Conservation (phyloP, 768 basidiomycete species). For the Leccinum rimulosum region DNA sequence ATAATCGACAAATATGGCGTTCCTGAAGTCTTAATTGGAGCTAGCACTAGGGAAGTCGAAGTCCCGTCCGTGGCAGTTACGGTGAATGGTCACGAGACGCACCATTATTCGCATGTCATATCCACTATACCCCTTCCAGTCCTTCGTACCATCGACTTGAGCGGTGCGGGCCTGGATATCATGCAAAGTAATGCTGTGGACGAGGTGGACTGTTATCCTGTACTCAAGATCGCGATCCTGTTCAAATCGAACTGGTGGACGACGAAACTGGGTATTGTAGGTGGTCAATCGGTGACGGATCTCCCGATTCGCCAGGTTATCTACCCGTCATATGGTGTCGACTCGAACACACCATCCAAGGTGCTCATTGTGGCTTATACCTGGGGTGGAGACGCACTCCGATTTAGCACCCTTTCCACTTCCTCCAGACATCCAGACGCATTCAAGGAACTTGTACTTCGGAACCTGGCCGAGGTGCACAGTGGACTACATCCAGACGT, state of each 20-base stretch:
- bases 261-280: slow-evolving; percentile 8
- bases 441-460: slow-evolving; percentile 6
- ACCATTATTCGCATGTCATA: slow-evolving; percentile 10
- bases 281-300: slow-evolving; percentile 14
- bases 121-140: slow-evolving; percentile 6
- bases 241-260: slow-evolving; percentile 18
- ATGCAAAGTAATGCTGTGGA: slow-evolving; percentile 10
- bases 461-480: neutral
- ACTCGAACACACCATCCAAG: slow-evolving; percentile 7
- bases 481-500: slow-evolving; percentile 1
- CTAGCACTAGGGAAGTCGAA: neutral
- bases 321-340: slow-evolving; percentile 11
- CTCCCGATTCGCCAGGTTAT: slow-evolving; percentile 5
- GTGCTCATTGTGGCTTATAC: slow-evolving; percentile 10
- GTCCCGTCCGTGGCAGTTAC: slow-evolving; percentile 8
- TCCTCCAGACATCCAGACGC: neutral
- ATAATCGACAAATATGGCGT: neutral
- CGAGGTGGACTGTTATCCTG: neutral
- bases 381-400: neutral
- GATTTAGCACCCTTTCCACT: neutral
- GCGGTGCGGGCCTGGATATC: slow-evolving; percentile 2
- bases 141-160: slow-evolving; percentile 6
- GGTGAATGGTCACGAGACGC: slow-evolving; percentile 10
- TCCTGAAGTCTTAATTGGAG: neutral
- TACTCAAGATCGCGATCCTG: slow-evolving; percentile 7